Conservation (phyloP, 768 basidiomycete genomes). For the Xerocomellus amylosporus region DNA sequence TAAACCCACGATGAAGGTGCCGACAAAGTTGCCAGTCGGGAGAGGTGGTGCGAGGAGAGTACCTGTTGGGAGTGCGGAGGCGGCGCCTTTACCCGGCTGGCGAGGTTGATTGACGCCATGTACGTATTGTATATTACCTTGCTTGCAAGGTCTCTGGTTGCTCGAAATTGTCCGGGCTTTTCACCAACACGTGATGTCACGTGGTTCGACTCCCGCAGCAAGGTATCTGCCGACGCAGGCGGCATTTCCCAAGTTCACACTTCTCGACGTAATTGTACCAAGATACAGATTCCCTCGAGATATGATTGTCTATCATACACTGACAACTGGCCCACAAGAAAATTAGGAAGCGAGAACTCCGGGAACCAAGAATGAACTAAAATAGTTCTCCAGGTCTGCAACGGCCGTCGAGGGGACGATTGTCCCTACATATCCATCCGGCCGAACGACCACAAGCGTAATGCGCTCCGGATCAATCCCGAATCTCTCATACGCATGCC, state of each 20-base stretch:
- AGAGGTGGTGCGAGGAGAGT: constrained; percentile 62
- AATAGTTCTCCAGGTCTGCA: constrained; percentile 46
- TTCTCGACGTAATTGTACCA: constrained; percentile 20
- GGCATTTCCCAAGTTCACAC: too few relatives aligned
- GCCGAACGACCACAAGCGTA: constrained; percentile 38
- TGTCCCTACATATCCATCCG: constrained; percentile 41
- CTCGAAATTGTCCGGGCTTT: too few relatives aligned
- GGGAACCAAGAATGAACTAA: constrained; percentile 43
- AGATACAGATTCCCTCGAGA: constrained; percentile 23
- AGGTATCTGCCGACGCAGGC: too few relatives aligned
- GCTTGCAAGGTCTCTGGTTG: too few relatives aligned
- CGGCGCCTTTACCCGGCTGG: constrained; percentile 51
- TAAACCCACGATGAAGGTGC: constrained; percentile 11
- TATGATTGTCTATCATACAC: not conserved
- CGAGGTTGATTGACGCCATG: constrained; percentile 36
- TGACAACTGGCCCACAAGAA: not conserved
- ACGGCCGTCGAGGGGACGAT: constrained; percentile 28
- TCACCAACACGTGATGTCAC: too few relatives aligned
- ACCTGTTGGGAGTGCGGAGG: constrained; percentile 63
- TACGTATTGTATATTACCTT: constrained; percentile 15
- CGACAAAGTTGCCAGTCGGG: constrained; percentile 34
- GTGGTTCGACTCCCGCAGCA: too few relatives aligned
- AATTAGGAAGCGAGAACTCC: not conserved
- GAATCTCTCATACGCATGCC: constrained; percentile 34
- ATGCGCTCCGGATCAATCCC: constrained; percentile 31